A percentile compares a stretch with the other conserved stretches of the same genome.
These are phyloP conservation scores for Didymella keratinophila DNA, from an alignment of 2,329 filamentous ascomycete genomes.

Conservation along the genomic window DNA sequence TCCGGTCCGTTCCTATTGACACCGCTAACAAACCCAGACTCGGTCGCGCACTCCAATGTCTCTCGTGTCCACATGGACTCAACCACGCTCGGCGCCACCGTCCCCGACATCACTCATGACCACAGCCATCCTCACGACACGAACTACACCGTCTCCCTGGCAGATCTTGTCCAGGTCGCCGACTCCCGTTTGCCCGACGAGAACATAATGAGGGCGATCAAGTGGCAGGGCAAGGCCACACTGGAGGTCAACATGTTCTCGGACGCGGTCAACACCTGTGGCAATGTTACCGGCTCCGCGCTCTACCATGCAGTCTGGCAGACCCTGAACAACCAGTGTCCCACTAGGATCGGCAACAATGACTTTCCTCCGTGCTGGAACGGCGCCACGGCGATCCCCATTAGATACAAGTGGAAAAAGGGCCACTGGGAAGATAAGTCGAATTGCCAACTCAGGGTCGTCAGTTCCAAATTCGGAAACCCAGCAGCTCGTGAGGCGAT, in stretches of 20 bases:
- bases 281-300: constrained; percentile 3
- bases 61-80: not conserved
- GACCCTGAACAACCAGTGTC: not conserved
- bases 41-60: not conserved
- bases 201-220: not conserved
- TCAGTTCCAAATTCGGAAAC: not conserved
- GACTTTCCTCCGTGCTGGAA: not conserved
- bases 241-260: constrained; percentile 8
- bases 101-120: not conserved
- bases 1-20: fast-evolving
- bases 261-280: not conserved
- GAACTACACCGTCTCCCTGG: not conserved
- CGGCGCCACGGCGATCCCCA: not conserved
- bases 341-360: not conserved
- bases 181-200: not conserved
- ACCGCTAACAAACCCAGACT: not conserved
- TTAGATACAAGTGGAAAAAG: not conserved
- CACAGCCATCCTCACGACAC: not conserved
- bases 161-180: not conserved
- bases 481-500: not conserved
- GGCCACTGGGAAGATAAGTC: too few species aligned
- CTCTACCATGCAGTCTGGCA: not conserved
- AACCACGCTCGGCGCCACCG: not conserved
- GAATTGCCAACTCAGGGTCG: not conserved
- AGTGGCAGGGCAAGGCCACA: constrained; percentile 1